Evolutionary conservation across 1,284 basidiomycete genomes (phyloP), one percentile per base, ranked within the genome.

Genomic region (Flammula alnicola): DNA sequence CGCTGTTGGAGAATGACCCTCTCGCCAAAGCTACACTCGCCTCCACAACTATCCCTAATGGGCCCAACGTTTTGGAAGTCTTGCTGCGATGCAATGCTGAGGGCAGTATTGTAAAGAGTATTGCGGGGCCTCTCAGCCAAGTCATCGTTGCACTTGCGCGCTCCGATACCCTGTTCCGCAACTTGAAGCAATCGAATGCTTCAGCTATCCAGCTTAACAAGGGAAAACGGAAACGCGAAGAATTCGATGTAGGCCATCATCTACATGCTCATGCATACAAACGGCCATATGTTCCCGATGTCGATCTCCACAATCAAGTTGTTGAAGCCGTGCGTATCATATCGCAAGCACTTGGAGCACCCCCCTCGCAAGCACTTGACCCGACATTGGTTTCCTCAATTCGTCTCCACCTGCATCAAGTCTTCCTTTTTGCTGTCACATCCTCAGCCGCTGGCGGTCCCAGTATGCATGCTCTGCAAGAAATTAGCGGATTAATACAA

Each of bases 391-490:
- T 89, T 44, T 71, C 83, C 7, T 81, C 85, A 38, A 80, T 90
- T 26, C 84, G 86, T 48, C 66, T 80, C 8, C 81, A 80, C 26
- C 74, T 90, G 5, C 86, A 90, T 52, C 86, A 88, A 53, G 72
- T 88, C 9, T 89, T 88, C 63, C 72, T 88, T 19, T 90, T 90
- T 62, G 78, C 84, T 3, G 81, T 88, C 47, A 89, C 86, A 7
- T 84, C 81, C 25, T 79, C 83, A 12, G 70, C 80, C 5, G 70
- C 74, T 41, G 78, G 73, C 9, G 78, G 79, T 14, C 74, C 70
- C 17, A 77, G 78, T 31, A 79, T 77, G 65, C 75, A 79, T 48
- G 69, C 75, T 0, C 68, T 90, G 3, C 86, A 88, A 62, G 88
- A 91, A 63, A 80, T 90, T 35, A 79, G 82, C 35, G 85, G 84